Conservation (phyloP, 2,329 filamentous ascomycete genomes). For the Coniochaeta ligniaria region DNA sequence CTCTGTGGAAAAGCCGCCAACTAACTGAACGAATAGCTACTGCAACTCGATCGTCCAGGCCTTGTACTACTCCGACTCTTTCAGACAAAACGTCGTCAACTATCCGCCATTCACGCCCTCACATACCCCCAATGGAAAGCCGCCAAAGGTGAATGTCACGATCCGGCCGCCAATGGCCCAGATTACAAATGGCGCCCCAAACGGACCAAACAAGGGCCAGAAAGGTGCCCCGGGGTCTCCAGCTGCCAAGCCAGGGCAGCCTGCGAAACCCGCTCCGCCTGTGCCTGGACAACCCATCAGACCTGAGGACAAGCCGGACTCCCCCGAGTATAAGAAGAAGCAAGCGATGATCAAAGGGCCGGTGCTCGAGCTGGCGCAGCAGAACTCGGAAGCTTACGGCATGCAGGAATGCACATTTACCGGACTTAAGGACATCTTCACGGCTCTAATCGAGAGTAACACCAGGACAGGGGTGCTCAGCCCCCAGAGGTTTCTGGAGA, state of each 20-base stretch:
- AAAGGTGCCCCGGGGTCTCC: constrained; percentile 50
- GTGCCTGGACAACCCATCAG: constrained; percentile 48
- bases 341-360: constrained; percentile 83
- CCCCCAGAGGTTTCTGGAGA: constrained; percentile 87
- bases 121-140: constrained; percentile 57
- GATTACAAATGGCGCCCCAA: constrained; percentile 30
- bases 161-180: constrained; percentile 50
- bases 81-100: constrained; percentile 88
- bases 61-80: constrained; percentile 89
- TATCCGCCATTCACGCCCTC: constrained; percentile 71
- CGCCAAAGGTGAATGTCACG: constrained; percentile 51
- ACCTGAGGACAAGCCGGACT: constrained; percentile 89
- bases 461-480: constrained; percentile 85
- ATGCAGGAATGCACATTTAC: constrained; percentile 96
- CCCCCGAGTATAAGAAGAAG: constrained; percentile 97
- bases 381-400: constrained; percentile 72
- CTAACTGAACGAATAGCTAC: constrained; percentile 54
- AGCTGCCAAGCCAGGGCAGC: constrained; percentile 47
- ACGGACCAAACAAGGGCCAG: constrained; percentile 31
- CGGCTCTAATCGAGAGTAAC: constrained; percentile 74
- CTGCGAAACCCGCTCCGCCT: constrained; percentile 42
- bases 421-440: constrained; percentile 91
- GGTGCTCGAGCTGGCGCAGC: constrained; percentile 75
- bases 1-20: not conserved
- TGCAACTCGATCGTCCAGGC: constrained; percentile 98